These are phyloP conservation scores for Apophysomyces sp. DNA, from an alignment of 371 early-diverging fungal genomes.

Conservation along the genomic window DNA sequence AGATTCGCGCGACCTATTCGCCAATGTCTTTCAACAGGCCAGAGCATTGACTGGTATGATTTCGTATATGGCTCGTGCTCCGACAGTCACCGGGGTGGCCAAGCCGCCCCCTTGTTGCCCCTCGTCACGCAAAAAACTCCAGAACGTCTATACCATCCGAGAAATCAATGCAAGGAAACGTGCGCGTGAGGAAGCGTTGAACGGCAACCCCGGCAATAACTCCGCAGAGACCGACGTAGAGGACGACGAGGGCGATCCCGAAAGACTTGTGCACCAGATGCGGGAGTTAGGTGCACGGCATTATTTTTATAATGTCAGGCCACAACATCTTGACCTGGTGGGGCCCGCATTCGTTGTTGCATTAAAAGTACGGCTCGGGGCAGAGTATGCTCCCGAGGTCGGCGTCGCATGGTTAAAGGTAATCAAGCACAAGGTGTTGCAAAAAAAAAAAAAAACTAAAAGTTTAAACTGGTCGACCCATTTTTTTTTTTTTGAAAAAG, in stretches of 20 bases:
- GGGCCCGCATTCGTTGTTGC: slow-evolving; percentile 42
- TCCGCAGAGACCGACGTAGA: not conserved
- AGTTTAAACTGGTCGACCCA: not conserved
- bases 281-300: slow-evolving; percentile 44
- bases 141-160: slow-evolving; percentile 15
- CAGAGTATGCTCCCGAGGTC: slow-evolving; percentile 35
- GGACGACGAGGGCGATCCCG: slow-evolving; percentile 29
- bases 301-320: slow-evolving; percentile 33
- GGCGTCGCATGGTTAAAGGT: slow-evolving; percentile 46
- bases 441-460: not conserved
- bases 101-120: slow-evolving; percentile 2
- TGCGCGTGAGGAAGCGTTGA: not conserved
- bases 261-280: slow-evolving; percentile 19
- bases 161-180: slow-evolving; percentile 29
- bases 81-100: slow-evolving; percentile 14
- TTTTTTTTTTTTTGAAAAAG: slow-evolving; percentile 8
- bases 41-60: slow-evolving; percentile 47
- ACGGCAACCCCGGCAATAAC: not conserved
- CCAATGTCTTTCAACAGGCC: slow-evolving; percentile 43
- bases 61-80: slow-evolving; percentile 36
- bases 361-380: slow-evolving; percentile 28
- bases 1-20: slow-evolving; percentile 20
- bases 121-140: slow-evolving; percentile 5
- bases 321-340: slow-evolving; percentile 29
- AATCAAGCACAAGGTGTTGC: slow-evolving; percentile 4